Base-by-base conservation (phyloP, 2,329 filamentous ascomycete genomes). In the Penicillium thymicola region DNA sequence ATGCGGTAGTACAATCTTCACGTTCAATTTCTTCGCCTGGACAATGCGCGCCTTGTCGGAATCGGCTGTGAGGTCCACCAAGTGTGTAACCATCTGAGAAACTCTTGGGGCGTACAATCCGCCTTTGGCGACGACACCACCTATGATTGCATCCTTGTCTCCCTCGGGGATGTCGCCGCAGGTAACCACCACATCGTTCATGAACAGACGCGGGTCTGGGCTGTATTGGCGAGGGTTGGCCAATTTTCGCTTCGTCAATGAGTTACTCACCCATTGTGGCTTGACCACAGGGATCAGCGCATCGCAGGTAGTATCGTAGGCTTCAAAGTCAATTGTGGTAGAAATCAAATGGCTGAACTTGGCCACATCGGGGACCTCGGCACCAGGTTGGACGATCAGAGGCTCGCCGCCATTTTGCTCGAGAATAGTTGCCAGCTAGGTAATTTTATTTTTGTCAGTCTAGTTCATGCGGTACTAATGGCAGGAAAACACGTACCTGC, bases 121-220 rank as follows among this genome's bases (percentile, higher is more conserved):
- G 23, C 94, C 94, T 76, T 97, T 86, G 0, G 94, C 93, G 67
- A 96, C 78, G 2, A 93, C 90, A 1, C 91, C 93, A 11, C 92
- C 94, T 38, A 90, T 85, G 55, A 99, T 97, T 11, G 92, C 90
- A 75, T 97, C 93, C 71, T 92, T 90, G 73, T 99, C 94, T 36
- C 86, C 89, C 36, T 85, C 79, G 0, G 94, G 94, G 45, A 99
- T 85, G 66, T 94, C 89, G 45, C 88, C 90, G 69, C 90, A 95
- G 32, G 87, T 89, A 18, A 97, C 81, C 28, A 89, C 84, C 41
- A 97, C 88, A 64, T 91, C 87, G 50, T 89, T 89, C 75, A 99
- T 90, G 72, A 97, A 94, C 70, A 96, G 85, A 57, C 89, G 85
- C 2, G 93, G 92, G 67, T 99, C 94, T 1, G 94, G 94, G 44